Conservation (phyloP, 345 rosid species). For the Cardamine resedifolia region DNA sequence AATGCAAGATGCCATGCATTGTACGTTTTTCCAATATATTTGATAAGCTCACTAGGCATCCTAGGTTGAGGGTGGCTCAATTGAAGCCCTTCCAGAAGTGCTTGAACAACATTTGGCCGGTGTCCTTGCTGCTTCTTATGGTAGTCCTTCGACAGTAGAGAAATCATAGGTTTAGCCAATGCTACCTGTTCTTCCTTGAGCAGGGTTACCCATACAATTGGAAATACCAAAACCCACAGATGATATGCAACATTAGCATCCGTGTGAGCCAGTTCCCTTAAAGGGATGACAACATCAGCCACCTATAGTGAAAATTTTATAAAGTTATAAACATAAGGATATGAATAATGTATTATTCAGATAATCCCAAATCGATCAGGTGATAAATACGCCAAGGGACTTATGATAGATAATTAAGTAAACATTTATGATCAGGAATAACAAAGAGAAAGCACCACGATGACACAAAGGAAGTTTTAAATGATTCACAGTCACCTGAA, state of each 20-base stretch:
- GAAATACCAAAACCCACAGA: constrained; percentile 98
- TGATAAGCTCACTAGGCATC: constrained; percentile 97
- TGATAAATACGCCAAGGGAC: neutral
- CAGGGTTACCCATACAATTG: constrained; percentile 94
- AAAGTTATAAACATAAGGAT: neutral
- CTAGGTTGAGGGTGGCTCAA: constrained; percentile 99
- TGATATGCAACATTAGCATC: constrained; percentile 97
- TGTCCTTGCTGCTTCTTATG: constrained; percentile 95
- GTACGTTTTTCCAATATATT: constrained; percentile 92
- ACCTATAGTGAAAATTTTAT: constrained; percentile 50
- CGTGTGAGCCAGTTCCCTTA: constrained; percentile 91
- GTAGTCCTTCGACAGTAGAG: constrained; percentile 84
- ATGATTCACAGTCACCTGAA: constrained; percentile 59
- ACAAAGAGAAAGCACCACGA: constrained; percentile 21
- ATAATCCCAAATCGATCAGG: constrained; percentile 10
- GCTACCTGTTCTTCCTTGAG: constrained; percentile 84
- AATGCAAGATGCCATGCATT: constrained; percentile 98
- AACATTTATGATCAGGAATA: constrained; percentile 13
- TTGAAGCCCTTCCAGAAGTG: constrained; percentile 95
- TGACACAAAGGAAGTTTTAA: neutral
- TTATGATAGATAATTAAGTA: neutral
- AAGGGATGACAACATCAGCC: constrained; percentile 82
- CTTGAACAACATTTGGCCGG: constrained; percentile 99
- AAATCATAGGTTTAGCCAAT: constrained; percentile 87
- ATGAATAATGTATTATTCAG: neutral